These are phyloP conservation scores for Cladorrhinum sp. DNA, from an alignment of 2,329 filamentous ascomycete genomes.

Conservation along the genomic window DNA sequence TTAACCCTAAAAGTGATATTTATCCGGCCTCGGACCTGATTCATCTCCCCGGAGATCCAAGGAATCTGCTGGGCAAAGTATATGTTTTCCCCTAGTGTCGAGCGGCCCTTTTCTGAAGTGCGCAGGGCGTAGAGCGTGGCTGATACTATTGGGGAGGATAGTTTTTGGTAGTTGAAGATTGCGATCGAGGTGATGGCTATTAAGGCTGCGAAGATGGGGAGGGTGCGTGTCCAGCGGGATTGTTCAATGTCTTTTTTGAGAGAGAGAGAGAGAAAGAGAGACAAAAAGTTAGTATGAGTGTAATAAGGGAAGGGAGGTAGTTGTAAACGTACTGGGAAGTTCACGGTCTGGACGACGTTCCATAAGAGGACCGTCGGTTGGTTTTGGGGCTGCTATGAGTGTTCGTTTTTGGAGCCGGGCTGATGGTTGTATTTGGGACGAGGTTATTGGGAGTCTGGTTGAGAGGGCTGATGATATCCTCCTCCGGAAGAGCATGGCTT, in stretches of 20 bases:
- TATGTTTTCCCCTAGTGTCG: slow-evolving; percentile 79
- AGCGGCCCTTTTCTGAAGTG: slow-evolving; percentile 70
- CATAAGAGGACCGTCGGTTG: slow-evolving; percentile 62
- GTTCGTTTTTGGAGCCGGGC: slow-evolving; percentile 41
- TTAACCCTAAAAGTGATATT: slow-evolving; percentile 84
- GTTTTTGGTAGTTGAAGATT: slow-evolving; percentile 99
- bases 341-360: slow-evolving; percentile 63
- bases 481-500: slow-evolving; percentile 24
- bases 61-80: slow-evolving; percentile 77
- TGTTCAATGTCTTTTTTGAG: slow-evolving; percentile 38
- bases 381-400: slow-evolving; percentile 54
- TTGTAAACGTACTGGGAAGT: slow-evolving; percentile 57
- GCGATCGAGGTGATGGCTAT: slow-evolving; percentile 70
- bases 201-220: slow-evolving; percentile 76
- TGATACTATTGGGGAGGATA: slow-evolving; percentile 79
- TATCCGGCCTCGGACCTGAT: slow-evolving; percentile 88
- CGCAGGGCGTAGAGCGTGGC: slow-evolving; percentile 90
- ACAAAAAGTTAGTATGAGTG: neutral
- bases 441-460: neutral
- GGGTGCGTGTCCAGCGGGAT: slow-evolving; percentile 65
- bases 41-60: slow-evolving; percentile 84
- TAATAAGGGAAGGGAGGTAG: neutral
- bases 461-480: slow-evolving; percentile 13
- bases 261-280: neutral
- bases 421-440: slow-evolving; percentile 11